These are phyloP conservation scores for Anthoceros angustus DNA, from an alignment of 225 moss, liverwort and hornwort species.

Conservation along the genomic window DNA sequence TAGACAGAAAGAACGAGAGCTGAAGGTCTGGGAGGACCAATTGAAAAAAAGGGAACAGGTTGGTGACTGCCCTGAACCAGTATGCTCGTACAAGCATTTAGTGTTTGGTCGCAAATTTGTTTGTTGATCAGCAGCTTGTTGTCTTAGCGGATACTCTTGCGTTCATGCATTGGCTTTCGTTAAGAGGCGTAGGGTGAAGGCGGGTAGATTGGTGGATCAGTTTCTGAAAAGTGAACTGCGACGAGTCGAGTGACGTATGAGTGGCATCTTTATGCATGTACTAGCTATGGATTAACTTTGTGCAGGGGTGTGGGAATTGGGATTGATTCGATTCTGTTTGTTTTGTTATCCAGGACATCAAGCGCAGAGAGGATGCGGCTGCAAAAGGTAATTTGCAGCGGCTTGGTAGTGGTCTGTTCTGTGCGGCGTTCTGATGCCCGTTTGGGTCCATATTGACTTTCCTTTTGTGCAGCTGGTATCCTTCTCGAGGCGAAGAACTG, in stretches of 20 bases:
- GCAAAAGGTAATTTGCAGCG: constrained; percentile 41
- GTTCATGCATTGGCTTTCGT: no score
- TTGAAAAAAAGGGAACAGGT: constrained; percentile 75
- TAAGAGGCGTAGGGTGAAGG: no score
- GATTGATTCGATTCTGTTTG: not conserved
- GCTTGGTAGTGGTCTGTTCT: not conserved
- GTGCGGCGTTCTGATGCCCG: constrained; percentile 10
- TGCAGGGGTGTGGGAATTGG: no score
- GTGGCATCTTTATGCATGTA: no score
- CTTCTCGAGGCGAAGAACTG: constrained; percentile 84
- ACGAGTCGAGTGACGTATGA: no score
- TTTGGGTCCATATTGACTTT: not conserved
- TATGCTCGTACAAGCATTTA: no score
- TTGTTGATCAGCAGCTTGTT: no score
- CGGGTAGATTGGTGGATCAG: no score
- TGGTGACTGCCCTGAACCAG: not conserved
- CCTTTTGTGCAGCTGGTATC: constrained; percentile 55
- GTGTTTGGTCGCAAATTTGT: no score
- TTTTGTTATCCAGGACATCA: constrained; percentile 37
- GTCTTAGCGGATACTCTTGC: no score
- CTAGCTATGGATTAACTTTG: no score
- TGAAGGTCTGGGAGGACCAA: constrained; percentile 72
- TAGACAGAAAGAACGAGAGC: constrained; percentile 71
- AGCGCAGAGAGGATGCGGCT: constrained; percentile 88
- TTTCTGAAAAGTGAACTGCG: no score